These are phyloP conservation scores for Naganishia randhawae DNA, from an alignment of 768 basidiomycete genomes.

Conservation along the genomic window DNA sequence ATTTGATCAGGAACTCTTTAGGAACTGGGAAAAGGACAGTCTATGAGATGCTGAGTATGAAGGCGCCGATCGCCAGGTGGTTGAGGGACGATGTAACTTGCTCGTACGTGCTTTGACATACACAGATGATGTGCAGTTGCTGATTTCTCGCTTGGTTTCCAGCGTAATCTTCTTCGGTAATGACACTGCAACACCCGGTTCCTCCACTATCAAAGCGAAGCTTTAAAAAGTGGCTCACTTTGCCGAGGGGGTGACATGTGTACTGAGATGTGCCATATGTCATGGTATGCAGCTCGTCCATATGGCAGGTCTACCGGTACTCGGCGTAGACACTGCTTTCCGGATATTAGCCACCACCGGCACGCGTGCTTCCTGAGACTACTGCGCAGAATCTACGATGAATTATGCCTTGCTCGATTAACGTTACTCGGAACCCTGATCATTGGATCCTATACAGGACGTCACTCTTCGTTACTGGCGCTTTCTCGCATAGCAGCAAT, in stretches of 20 bases:
- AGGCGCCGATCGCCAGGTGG: constrained; percentile 38
- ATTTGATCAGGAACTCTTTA: constrained; percentile 47
- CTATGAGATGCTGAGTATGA: constrained; percentile 44
- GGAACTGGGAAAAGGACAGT: constrained; percentile 39
- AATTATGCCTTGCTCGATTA: no score
- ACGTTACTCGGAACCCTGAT: no score
- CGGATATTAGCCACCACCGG: no score
- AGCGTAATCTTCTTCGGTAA: constrained; percentile 17
- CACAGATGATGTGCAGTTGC: not conserved
- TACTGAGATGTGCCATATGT: not conserved
- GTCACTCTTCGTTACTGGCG: no score
- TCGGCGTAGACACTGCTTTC: no score
- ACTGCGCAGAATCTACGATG: no score
- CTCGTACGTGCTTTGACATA: constrained; percentile 40
- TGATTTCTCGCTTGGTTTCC: not conserved
- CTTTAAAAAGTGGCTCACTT: not conserved
- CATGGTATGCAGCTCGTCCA: not conserved
- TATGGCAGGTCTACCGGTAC: no score
- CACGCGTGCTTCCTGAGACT: no score
- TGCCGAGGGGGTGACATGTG: not conserved
- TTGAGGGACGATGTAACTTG: constrained; percentile 48
- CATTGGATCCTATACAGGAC: no score
- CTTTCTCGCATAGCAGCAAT: no score
- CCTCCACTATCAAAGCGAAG: not conserved
- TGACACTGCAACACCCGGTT: not conserved